These are phyloP conservation scores for Yarrowia hollandica DNA, from an alignment of 805 yeast genomes.

Conservation along the genomic window DNA sequence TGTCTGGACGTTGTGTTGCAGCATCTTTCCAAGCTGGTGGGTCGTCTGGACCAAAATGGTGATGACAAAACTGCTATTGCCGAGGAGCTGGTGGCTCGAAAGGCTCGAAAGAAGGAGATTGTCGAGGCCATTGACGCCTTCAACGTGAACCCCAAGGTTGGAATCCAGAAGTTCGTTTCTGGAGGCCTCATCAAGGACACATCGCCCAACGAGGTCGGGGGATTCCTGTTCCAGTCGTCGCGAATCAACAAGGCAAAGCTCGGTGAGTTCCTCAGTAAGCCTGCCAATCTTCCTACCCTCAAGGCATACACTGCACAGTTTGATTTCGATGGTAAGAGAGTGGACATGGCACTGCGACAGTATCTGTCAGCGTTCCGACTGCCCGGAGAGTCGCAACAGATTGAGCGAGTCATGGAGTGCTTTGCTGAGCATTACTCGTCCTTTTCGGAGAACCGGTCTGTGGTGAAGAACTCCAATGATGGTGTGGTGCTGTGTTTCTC, in stretches of 20 bases:
- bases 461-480: slow-evolving; percentile 49
- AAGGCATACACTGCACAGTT: slow-evolving; percentile 65
- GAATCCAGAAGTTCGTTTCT: slow-evolving; percentile 63
- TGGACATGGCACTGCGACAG: slow-evolving; percentile 89
- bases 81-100: slow-evolving; percentile 31
- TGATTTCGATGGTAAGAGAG: slow-evolving; percentile 75
- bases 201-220: slow-evolving; percentile 60
- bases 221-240: slow-evolving; percentile 75
- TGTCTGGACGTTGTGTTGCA: slow-evolving; percentile 85
- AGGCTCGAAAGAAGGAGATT: slow-evolving; percentile 62
- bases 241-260: slow-evolving; percentile 82
- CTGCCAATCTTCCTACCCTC: slow-evolving; percentile 60
- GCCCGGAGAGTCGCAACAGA: slow-evolving; percentile 97
- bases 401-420: slow-evolving; percentile 84
- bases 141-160: slow-evolving; percentile 76
- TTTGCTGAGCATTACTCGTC: slow-evolving; percentile 79
- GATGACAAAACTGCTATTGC: slow-evolving; percentile 31
- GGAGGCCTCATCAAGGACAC: slow-evolving; percentile 60
- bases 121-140: slow-evolving; percentile 72
- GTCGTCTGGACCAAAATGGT: slow-evolving; percentile 46
- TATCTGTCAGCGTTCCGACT: slow-evolving; percentile 80
- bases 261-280: slow-evolving; percentile 84
- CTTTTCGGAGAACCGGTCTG: slow-evolving; percentile 3
- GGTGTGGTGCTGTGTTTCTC: slow-evolving; percentile 90
- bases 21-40: slow-evolving; percentile 62